Evolutionary conservation across 306 rosid genomes (phyloP), one percentile per base, ranked within the genome.

Genomic region (Hippophae rhamnoides): DNA sequence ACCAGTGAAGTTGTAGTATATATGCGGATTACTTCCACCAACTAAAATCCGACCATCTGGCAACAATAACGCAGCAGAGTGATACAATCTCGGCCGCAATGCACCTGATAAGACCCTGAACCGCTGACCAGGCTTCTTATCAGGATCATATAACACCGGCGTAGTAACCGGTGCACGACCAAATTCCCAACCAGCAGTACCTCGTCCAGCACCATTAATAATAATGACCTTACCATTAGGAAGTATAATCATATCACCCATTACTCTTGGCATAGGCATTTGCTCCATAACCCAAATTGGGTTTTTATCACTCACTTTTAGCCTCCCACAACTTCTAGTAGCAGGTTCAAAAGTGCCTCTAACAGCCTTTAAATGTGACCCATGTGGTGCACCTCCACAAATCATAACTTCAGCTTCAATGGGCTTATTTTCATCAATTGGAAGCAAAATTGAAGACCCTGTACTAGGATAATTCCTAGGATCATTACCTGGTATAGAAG

Each of bases 381-480:
- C 74, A 5, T 59, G 75, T 4, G 86, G 81, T 5, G 96, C 83
- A 1, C 96, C 96, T 4, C 96, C 94, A 27, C 96, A 89, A 0
- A 89, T 45, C 79, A 89, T 46, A 54, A 89, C 41, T 62, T 81
- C 86, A 13, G 79, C 90, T 54, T 66, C 78, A 0, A 47, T 13
- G 14, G 4, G 57, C 11, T 52, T 12, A 53, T 68, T 84, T 49
- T 89, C 89, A 14, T 85, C 81, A 7, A 90, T 5, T 7, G 97
- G 97, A 7, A 90, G 89, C 58, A 90, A 79, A 9, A 90, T 80
- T 0, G 95, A 81, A 3, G 97, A 87, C 7, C 94, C 95, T 0
- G 94, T 52, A 71, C 97, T 90, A 2, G 95, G 95, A 55, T 90
- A 87, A 65, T 82, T 83, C 6, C 88, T 75, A 8, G 97, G 94